These are phyloP conservation scores for Diaporthe longicolla DNA, from an alignment of 2,329 filamentous ascomycete genomes.

Conservation along the genomic window DNA sequence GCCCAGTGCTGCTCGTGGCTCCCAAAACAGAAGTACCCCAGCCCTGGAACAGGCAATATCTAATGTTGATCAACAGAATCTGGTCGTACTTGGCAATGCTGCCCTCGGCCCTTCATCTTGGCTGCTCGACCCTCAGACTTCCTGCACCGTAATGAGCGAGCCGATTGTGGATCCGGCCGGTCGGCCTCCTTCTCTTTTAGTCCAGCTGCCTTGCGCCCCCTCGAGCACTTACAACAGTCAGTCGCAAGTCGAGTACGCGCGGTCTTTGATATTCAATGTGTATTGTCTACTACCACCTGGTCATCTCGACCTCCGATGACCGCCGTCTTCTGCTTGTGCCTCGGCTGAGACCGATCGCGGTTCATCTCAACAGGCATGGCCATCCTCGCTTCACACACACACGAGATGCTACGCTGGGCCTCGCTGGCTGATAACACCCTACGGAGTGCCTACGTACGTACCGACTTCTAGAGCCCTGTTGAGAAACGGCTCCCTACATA, in stretches of 20 bases:
- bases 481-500: not conserved
- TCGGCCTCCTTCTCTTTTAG: not conserved
- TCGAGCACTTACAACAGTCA: not conserved
- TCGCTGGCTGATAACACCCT: not conserved
- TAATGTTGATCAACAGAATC: conserved; percentile 9
- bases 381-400: conserved; percentile 12
- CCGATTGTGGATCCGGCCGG: conserved; percentile 12
- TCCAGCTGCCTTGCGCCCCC: not conserved
- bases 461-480: conserved; percentile 2
- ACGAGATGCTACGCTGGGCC: conserved; percentile 9
- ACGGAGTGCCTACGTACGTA: not conserved
- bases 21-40: conserved; percentile 7
- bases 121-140: not conserved
- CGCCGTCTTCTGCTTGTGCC: not conserved
- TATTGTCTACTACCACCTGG: not conserved
- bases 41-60: not conserved
- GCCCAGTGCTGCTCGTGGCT: not conserved
- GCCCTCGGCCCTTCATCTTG: not conserved
- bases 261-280: not conserved
- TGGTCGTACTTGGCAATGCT: not conserved
- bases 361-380: conserved; percentile 21
- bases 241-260: conserved; percentile 15
- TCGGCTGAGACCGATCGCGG: conserved; percentile 25
- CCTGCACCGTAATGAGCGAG: conserved; percentile 18
- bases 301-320: not conserved